Percentiles rank a stretch among this genome's conserved stretches.
Evolutionary conservation across 768 basidiomycete species (phyloP).

Genomic region (Chalciporus chontae): DNA sequence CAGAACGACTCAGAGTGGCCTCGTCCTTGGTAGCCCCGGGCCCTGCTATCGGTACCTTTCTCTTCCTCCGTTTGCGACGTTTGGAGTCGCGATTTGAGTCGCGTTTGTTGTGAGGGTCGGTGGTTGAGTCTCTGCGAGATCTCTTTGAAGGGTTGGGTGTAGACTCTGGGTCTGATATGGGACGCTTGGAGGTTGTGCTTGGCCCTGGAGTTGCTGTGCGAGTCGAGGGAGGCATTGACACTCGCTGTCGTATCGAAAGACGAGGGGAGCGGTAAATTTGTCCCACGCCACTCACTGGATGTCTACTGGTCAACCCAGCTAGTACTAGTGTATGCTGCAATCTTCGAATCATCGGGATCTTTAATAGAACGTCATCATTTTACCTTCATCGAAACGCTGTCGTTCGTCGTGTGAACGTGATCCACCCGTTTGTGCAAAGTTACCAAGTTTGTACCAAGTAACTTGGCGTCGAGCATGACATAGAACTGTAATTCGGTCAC

Average conservation of each 20-base stretch:
- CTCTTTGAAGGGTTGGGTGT: constrained; percentile 22
- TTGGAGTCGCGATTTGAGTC: constrained; percentile 24
- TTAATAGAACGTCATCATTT: too few relatives aligned
- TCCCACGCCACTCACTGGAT: constrained; percentile 25
- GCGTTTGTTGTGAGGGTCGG: constrained; percentile 13
- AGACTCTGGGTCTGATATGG: constrained; percentile 25
- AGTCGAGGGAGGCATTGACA: constrained; percentile 26
- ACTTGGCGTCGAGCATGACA: too few relatives aligned
- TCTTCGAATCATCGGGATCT: too few relatives aligned
- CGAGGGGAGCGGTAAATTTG: not conserved
- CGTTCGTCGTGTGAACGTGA: too few relatives aligned
- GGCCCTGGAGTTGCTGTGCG: constrained; percentile 15
- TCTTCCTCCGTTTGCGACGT: constrained; percentile 28
- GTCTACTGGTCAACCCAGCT: too few relatives aligned
- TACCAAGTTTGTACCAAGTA: too few relatives aligned
- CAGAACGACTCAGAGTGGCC: constrained; percentile 1
- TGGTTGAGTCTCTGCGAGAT: constrained; percentile 17
- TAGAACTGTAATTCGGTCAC: too few relatives aligned
- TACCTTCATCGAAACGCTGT: too few relatives aligned
- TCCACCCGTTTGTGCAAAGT: too few relatives aligned
- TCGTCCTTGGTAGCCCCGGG: constrained; percentile 10
- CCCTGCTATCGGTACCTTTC: constrained; percentile 25
- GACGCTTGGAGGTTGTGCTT: constrained; percentile 13
- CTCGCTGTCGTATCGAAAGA: too few relatives aligned
- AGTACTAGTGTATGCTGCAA: too few relatives aligned